Conservation (phyloP, 106 monocot species). For the Chionographis japonica region DNA sequence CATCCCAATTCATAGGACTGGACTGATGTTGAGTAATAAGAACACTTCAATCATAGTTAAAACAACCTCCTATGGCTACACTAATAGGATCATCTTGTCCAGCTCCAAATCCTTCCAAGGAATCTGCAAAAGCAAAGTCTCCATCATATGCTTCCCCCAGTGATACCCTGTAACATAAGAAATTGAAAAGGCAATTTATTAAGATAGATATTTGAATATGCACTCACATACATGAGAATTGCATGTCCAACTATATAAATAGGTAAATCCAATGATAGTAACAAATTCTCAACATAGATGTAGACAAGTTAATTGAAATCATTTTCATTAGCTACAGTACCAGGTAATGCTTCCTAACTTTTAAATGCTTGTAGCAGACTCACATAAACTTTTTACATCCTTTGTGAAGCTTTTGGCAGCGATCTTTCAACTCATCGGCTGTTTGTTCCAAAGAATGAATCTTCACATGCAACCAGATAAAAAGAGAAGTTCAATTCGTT, state of each 20-base stretch:
- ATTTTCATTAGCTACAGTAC: not conserved
- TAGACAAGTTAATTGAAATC: not conserved
- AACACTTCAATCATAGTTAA: not conserved
- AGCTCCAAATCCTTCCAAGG: slow-evolving; percentile 95
- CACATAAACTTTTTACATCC: slow-evolving; percentile 93
- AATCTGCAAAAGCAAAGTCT: slow-evolving; percentile 79
- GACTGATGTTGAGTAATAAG: not conserved
- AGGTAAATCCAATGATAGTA: not conserved
- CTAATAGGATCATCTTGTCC: slow-evolving; percentile 92
- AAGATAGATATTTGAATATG: not conserved
- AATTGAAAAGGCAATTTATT: not conserved
- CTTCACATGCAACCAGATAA: slow-evolving; percentile 35
- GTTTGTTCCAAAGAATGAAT: slow-evolving; percentile 64
- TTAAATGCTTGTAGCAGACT: slow-evolving; percentile 18
- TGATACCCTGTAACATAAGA: slow-evolving; percentile 46
- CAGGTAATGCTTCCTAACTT: not conserved
- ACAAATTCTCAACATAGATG: not conserved
- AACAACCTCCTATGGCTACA: slow-evolving; percentile 93
- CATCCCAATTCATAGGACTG: not conserved
- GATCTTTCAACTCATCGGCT: slow-evolving; percentile 77
- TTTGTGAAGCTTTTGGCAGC: slow-evolving; percentile 86
- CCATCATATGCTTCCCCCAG: slow-evolving; percentile 70
- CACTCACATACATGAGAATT: not conserved
- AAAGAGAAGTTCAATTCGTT: not conserved
- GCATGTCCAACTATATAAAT: not conserved